These are phyloP conservation scores for Mycosphaerella sp. DNA, from an alignment of 2,329 filamentous ascomycete genomes.

Conservation along the genomic window DNA sequence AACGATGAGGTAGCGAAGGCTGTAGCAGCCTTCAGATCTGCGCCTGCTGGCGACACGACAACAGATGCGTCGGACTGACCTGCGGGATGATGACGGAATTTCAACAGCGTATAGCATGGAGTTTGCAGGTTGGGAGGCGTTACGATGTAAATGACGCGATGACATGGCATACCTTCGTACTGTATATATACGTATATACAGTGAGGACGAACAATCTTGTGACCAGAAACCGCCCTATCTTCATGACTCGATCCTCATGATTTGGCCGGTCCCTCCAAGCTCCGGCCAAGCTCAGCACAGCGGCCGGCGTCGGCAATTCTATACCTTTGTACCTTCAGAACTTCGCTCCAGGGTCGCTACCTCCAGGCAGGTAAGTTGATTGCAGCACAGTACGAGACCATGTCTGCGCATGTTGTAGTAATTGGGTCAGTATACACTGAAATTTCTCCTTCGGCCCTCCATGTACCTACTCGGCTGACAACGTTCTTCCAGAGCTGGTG, in stretches of 20 bases:
- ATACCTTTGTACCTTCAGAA: background rate
- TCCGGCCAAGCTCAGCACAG: slow-evolving; percentile 6
- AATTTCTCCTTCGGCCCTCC: background rate
- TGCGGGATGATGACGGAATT: background rate
- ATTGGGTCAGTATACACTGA: slow-evolving; percentile 15
- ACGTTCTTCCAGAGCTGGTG: slow-evolving; percentile 36
- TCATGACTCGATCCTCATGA: background rate
- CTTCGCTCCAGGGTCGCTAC: background rate
- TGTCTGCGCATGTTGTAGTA: slow-evolving; percentile 17
- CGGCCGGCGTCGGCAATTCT: slow-evolving; percentile 2
- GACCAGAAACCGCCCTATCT: background rate
- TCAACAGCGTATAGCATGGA: background rate
- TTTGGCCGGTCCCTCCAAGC: background rate
- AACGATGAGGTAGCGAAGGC: slow-evolving; percentile 71
- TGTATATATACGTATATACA: background rate
- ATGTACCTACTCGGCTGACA: background rate
- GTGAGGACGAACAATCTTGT: background rate
- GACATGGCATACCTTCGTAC: background rate
- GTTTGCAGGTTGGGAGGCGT: slow-evolving; percentile 3
- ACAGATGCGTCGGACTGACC: slow-evolving; percentile 8
- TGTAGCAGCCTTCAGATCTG: slow-evolving; percentile 40
- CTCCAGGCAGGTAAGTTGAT: background rate
- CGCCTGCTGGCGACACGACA: slow-evolving; percentile 5
- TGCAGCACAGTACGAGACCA: background rate
- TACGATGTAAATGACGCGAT: slow-evolving; percentile 7